Conservation (phyloP, 805 yeast genomes). For the Yarrowia alimentaria region DNA sequence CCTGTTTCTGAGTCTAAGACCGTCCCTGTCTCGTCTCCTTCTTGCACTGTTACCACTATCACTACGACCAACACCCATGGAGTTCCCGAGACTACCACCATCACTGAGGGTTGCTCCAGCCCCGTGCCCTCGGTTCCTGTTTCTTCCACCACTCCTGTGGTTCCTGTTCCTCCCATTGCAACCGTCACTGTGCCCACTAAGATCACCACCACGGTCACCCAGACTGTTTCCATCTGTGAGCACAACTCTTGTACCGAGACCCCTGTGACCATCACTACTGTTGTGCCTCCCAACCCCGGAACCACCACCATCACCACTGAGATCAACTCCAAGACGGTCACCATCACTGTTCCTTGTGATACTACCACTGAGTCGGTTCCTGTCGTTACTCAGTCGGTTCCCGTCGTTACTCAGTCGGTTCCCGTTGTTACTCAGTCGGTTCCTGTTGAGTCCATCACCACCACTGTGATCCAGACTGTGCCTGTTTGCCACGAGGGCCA, state of each 20-base stretch:
- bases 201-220: slow-evolving; percentile 23
- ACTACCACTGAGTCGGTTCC: background rate
- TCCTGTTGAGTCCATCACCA: background rate
- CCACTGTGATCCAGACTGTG: slow-evolving; percentile 11
- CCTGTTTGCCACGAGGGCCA: background rate
- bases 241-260: slow-evolving; percentile 12
- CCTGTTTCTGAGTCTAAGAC: background rate
- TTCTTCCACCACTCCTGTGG: background rate
- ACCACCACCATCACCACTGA: slow-evolving; percentile 13
- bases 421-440: background rate
- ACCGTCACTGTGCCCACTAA: slow-evolving; percentile 3
- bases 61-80: slow-evolving; percentile 5
- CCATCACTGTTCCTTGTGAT: slow-evolving; percentile 21
- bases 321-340: slow-evolving; percentile 15
- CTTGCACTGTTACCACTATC: background rate
- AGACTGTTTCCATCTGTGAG: slow-evolving; percentile 9
- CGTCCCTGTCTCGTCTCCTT: background rate
- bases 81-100: slow-evolving; percentile 6
- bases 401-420: background rate
- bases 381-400: background rate
- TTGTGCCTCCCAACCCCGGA: slow-evolving; percentile 12
- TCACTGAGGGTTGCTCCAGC: slow-evolving; percentile 1
- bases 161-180: background rate
- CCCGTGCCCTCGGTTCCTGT: background rate
- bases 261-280: slow-evolving; percentile 19